Percentiles rank a stretch among this genome's conserved stretches.
Evolutionary conservation across 2,329 filamentous ascomycete genomes (phyloP).

Genomic region (Tolypocladium endophyticum): DNA sequence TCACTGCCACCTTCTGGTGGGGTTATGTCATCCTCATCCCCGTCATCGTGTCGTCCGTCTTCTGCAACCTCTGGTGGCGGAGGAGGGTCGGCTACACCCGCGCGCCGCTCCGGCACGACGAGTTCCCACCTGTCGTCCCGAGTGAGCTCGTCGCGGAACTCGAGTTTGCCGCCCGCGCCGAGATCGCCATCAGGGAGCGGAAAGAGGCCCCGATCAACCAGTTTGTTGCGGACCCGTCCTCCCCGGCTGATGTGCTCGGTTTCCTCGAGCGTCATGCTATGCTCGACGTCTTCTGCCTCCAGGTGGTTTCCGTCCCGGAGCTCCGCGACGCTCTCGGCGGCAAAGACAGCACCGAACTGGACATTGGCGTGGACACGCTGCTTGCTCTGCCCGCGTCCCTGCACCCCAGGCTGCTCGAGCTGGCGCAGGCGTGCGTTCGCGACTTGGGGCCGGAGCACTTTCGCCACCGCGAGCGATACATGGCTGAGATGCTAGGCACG

Average conservation of each 20-base stretch:
- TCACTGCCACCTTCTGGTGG: constrained; percentile 40
- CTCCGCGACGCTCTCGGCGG: constrained; percentile 4
- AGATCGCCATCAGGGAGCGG: constrained; percentile 2
- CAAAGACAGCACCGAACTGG: constrained; percentile 1
- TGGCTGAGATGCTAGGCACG: constrained; percentile 11
- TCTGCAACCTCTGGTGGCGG: constrained; percentile 39
- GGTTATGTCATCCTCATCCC: constrained; percentile 41
- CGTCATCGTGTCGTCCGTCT: constrained; percentile 33
- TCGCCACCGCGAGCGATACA: constrained; percentile 9
- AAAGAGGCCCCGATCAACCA: constrained; percentile 1
- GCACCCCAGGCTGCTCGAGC: constrained; percentile 6
- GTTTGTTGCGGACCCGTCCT: constrained; percentile 6
- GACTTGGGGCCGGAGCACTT: constrained; percentile 8
- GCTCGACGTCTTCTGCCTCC: constrained; percentile 5
- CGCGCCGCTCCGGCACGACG: not conserved
- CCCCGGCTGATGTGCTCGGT: constrained; percentile 4
- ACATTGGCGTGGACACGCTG: constrained; percentile 4
- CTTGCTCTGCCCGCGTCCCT: constrained; percentile 5
- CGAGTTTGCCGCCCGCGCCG: constrained; percentile 10
- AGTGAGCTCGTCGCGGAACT: constrained; percentile 7
- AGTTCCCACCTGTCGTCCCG: constrained; percentile 1
- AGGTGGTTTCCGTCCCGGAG: not conserved
- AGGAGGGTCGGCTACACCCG: constrained; percentile 30
- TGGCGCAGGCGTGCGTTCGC: constrained; percentile 5
- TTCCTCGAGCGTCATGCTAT: constrained; percentile 8